These are phyloP conservation scores for Emericellopsis cladophorae DNA, from an alignment of 2,329 filamentous ascomycete species.

Conservation along the genomic window DNA sequence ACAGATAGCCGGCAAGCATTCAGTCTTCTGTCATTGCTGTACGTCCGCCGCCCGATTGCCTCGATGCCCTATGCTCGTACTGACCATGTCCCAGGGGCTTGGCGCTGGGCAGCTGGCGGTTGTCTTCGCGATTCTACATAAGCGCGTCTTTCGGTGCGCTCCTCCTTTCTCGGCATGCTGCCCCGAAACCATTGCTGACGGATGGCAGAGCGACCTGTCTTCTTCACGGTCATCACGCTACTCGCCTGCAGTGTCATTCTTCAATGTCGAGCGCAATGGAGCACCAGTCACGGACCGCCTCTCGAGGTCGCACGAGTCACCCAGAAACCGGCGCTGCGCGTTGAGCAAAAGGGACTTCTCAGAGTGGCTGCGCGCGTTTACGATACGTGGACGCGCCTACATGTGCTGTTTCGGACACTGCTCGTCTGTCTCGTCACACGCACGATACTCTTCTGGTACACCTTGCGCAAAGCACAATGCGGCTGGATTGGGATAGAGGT, in stretches of 20 bases:
- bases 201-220: constrained; percentile 1
- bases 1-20: not conserved
- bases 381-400: not conserved
- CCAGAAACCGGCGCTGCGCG: not conserved
- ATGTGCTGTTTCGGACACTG: not conserved
- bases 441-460: constrained; percentile 1
- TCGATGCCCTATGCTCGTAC: not conserved
- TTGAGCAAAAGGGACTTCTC: not conserved
- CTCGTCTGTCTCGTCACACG: not conserved
- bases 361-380: not conserved
- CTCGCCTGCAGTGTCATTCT: not conserved
- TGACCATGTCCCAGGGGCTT: not conserved
- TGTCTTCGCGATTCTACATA: constrained; percentile 1
- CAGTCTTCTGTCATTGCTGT: not conserved
- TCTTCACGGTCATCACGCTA: constrained; percentile 1
- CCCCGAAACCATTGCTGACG: not conserved
- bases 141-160: constrained; percentile 2
- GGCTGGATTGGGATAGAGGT: not conserved
- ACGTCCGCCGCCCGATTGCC: not conserved
- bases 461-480: not conserved
- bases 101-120: not conserved
- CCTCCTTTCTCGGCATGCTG: not conserved
- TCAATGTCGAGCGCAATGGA: not conserved
- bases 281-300: not conserved
- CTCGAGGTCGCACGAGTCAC: not conserved